A percentile compares a stretch with the other conserved stretches of the same genome.
Conservation (phyloP, 257 asterid species). For the Plectranthus barbatus region DNA sequence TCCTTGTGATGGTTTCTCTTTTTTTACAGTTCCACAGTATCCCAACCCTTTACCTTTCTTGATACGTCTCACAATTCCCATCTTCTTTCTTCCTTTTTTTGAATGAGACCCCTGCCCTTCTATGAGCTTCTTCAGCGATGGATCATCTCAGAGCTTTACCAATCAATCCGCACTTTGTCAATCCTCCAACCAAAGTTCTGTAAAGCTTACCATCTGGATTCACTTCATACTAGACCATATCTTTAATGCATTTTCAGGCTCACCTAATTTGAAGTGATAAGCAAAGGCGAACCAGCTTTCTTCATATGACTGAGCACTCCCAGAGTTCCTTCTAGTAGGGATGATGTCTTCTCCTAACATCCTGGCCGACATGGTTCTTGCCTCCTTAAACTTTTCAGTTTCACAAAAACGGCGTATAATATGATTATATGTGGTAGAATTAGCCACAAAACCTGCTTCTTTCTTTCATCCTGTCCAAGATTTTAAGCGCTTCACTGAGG, state of each 20-base stretch:
- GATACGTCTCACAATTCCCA: slow-evolving; percentile 16
- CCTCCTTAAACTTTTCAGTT: slow-evolving; percentile 49
- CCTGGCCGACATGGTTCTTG: slow-evolving; percentile 43
- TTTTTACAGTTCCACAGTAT: slow-evolving; percentile 1
- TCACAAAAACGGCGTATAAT: slow-evolving; percentile 71
- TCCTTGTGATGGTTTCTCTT: slow-evolving; percentile 13
- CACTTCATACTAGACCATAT: slow-evolving; percentile 50
- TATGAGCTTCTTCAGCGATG: slow-evolving; percentile 49
- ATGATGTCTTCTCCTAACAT: slow-evolving; percentile 53
- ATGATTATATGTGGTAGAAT: slow-evolving; percentile 53
- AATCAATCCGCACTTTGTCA: slow-evolving; percentile 44
- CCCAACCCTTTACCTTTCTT: slow-evolving; percentile 22
- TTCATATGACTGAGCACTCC: slow-evolving; percentile 56
- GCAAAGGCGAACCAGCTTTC: slow-evolving; percentile 45
- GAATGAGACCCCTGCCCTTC: slow-evolving; percentile 16
- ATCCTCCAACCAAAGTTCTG: slow-evolving; percentile 49
- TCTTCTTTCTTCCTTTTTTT: slow-evolving; percentile 18
- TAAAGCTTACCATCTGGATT: slow-evolving; percentile 45
- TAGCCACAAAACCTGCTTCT: slow-evolving; percentile 38
- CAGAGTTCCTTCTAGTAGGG: slow-evolving; percentile 49
- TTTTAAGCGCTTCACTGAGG: slow-evolving; percentile 57
- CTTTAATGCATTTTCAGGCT: slow-evolving; percentile 52
- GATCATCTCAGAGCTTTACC: slow-evolving; percentile 55
- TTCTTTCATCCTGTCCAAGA: slow-evolving; percentile 59
- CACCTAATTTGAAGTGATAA: slow-evolving; percentile 31